These are phyloP conservation scores for Tillandsia fasciculata DNA, from an alignment of 176 grass and related monocot genomes.

Conservation along the genomic window DNA sequence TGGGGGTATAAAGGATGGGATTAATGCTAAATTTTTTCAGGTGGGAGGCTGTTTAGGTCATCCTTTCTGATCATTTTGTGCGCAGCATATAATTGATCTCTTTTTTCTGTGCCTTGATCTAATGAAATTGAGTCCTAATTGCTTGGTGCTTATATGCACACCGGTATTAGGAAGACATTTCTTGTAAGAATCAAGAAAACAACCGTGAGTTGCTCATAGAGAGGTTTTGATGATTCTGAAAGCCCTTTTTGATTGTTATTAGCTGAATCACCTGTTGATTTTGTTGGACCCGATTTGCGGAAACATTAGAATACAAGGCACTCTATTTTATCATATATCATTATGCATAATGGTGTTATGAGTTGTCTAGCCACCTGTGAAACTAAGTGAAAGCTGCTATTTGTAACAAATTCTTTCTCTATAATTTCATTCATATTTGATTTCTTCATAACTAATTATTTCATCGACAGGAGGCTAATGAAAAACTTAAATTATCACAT, in stretches of 20 bases:
- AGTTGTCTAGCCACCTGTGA: not conserved
- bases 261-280: not conserved
- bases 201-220: not conserved
- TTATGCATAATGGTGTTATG: not conserved
- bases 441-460: slow-evolving; percentile 17
- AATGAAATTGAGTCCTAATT: not conserved
- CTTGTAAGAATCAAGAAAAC: not conserved
- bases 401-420: slow-evolving; percentile 1
- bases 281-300: not conserved
- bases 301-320: not conserved
- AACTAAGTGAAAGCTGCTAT: not conserved
- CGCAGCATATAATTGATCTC: not conserved
- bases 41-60: slow-evolving; percentile 3
- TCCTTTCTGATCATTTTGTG: not conserved
- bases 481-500: slow-evolving; percentile 58
- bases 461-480: slow-evolving; percentile 49
- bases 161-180: not conserved
- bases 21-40: slow-evolving; percentile 73
- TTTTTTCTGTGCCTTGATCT: not conserved
- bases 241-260: too few relatives aligned
- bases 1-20: slow-evolving; percentile 77
- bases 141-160: not conserved
- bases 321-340: not conserved
- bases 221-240: too few relatives aligned
- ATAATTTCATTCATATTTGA: not conserved